Evolutionary conservation across 2,329 filamentous ascomycete species (phyloP).

Genomic region (Cytospora mali): DNA sequence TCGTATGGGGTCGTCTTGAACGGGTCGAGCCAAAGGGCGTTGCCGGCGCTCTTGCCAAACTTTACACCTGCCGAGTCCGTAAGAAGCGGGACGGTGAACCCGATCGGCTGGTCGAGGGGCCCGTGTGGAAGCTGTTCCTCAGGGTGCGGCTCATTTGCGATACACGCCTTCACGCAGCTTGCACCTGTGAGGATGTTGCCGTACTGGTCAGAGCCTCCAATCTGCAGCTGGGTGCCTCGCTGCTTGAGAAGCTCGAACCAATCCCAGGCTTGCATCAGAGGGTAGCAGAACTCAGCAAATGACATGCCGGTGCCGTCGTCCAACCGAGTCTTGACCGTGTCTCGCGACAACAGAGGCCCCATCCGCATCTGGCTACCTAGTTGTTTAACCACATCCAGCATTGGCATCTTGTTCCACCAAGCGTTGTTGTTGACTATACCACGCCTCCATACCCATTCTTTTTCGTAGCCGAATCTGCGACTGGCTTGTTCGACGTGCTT

Average conservation of each 20-base stretch:
- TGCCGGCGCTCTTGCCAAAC: slow-evolving; percentile 92
- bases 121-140: slow-evolving; percentile 42
- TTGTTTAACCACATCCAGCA: slow-evolving; percentile 74
- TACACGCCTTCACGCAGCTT: slow-evolving; percentile 78
- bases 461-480: slow-evolving; percentile 64
- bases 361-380: slow-evolving; percentile 76
- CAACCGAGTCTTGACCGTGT: slow-evolving; percentile 80
- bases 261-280: slow-evolving; percentile 92
- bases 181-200: slow-evolving; percentile 94
- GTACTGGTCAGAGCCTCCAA: slow-evolving; percentile 94
- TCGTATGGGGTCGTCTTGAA: slow-evolving; percentile 82
- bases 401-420: slow-evolving; percentile 75
- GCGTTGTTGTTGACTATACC: slow-evolving; percentile 77
- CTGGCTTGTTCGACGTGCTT: slow-evolving; percentile 69
- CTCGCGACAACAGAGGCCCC: slow-evolving; percentile 83
- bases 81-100: slow-evolving; percentile 87
- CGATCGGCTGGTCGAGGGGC: slow-evolving; percentile 65
- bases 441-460: slow-evolving; percentile 66
- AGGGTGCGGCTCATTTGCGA: slow-evolving; percentile 57
- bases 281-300: slow-evolving; percentile 90
- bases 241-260: slow-evolving; percentile 84
- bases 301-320: slow-evolving; percentile 90
- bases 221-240: slow-evolving; percentile 75
- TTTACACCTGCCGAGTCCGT: slow-evolving; percentile 85
- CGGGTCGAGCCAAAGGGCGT: slow-evolving; percentile 88